phyloP scores from a whole-genome alignment of 768 basidiomycete genomes.

The Calocera cornea region DNA sequence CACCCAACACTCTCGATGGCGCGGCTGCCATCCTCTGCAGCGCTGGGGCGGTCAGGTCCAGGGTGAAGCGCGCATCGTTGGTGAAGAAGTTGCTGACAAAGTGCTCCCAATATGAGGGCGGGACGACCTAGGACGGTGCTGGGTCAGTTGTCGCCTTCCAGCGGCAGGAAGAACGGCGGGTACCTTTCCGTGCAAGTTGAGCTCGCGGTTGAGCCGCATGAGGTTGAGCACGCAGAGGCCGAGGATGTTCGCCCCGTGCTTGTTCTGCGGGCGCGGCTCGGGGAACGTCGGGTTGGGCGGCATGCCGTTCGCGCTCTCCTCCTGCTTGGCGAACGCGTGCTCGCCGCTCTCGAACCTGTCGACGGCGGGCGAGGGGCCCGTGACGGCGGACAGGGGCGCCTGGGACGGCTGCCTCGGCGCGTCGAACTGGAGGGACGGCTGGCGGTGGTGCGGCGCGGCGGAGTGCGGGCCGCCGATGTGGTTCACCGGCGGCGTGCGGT shows the following conservation, averaged over 20 bases:
- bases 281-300: neutral
- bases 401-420: neutral
- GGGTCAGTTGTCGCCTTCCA: conserved; percentile 38
- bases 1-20: conserved; percentile 77
- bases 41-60: conserved; percentile 20
- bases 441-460: neutral
- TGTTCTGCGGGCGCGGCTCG: neutral
- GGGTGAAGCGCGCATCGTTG: conserved; percentile 54
- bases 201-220: neutral
- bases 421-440: neutral
- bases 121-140: conserved; percentile 11
- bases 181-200: conserved; percentile 33
- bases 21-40: conserved; percentile 77
- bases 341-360: neutral
- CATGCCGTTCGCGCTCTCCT: neutral
- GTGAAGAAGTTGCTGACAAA: conserved; percentile 59
- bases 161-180: conserved; percentile 54
- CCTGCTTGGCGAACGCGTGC: neutral
- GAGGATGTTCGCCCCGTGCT: conserved; percentile 20
- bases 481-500: neutral
- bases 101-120: conserved; percentile 42
- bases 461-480: neutral
- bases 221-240: conserved; percentile 23
- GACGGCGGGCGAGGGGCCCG: neutral
- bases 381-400: neutral